Evolutionary conservation across 1,284 basidiomycete species (phyloP), one percentile per base, ranked within the genome.

Genomic region (Ustilago sp.): DNA sequence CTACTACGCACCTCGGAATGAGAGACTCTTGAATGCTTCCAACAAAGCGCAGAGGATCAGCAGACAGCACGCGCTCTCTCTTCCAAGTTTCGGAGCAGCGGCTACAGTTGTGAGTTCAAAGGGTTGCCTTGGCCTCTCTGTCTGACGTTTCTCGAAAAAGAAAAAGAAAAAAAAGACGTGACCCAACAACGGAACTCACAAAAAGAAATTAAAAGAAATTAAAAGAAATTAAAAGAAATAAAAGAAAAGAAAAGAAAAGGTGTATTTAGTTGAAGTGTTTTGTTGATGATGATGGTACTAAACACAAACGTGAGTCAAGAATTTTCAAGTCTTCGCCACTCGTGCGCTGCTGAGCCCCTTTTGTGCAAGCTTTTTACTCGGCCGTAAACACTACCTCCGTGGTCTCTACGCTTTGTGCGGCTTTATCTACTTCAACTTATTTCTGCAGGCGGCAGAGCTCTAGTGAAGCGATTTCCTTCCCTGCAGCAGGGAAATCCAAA

Each of bases 401-500:
- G n/a, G n/a, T n/a, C n/a, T n/a, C n/a, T n/a, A n/a, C n/a, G n/a
- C n/a, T n/a, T n/a, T n/a, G n/a, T n/a, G n/a, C n/a, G n/a, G n/a
- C n/a, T n/a, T n/a, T n/a, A n/a, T n/a, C n/a, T n/a, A n/a, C n/a
- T n/a, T n/a, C n/a, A n/a, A n/a, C n/a, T n/a, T n/a, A n/a, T 48
- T 9, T 19, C 34, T 28, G 19, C 48, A 36, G 17, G 35, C 48
- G 36, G 38, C 38, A n/a, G 23, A 23, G 23, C 23, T 23, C 9
- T 43, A 12, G 35, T 5, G 32, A 60, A 41, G 50, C 59, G 48
- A 60, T 48, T 60, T 60, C 52, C 56, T 58, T 58, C 56, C 34
- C 32, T 58, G 41, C 56, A 58, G 43, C 6, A 31, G 45, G 17
- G 45, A 48, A 19, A 19, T 8, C 9, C 45, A 13, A 7, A 50